phyloP scores from a whole-genome alignment of 2,329 filamentous ascomycete genomes.

The Botrytis hyacinthi region DNA sequence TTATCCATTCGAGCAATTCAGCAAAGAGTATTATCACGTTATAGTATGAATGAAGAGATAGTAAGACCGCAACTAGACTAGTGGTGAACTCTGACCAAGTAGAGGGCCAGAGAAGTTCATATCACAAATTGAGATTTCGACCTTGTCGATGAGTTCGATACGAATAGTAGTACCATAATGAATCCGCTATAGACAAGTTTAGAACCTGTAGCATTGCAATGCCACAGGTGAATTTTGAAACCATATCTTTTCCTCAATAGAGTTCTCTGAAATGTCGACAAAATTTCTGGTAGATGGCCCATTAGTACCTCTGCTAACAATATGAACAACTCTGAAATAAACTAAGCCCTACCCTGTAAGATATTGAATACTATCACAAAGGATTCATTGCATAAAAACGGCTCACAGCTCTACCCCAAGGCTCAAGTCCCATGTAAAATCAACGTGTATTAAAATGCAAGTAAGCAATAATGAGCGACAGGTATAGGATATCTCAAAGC shows the following conservation, averaged over 20 bases:
- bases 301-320: neutral
- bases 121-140: neutral
- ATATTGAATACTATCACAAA: neutral
- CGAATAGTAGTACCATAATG: neutral
- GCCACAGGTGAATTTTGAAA: neutral
- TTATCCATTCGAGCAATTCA: fast-evolving
- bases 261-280: neutral
- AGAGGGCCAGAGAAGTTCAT: neutral
- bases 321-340: no score
- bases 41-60: neutral
- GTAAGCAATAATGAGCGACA: neutral
- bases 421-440: neutral
- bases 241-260: neutral
- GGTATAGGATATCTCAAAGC: neutral
- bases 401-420: neutral
- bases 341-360: fast-evolving
- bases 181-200: neutral
- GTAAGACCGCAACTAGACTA: neutral
- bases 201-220: neutral
- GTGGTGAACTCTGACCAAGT: neutral
- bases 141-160: no score
- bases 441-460: neutral
- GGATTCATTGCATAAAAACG: neutral
- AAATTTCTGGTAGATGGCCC: neutral
- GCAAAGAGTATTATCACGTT: neutral